phyloP scores from a whole-genome alignment of 257 asterid genomes.

The Eucommia ulmoides region DNA sequence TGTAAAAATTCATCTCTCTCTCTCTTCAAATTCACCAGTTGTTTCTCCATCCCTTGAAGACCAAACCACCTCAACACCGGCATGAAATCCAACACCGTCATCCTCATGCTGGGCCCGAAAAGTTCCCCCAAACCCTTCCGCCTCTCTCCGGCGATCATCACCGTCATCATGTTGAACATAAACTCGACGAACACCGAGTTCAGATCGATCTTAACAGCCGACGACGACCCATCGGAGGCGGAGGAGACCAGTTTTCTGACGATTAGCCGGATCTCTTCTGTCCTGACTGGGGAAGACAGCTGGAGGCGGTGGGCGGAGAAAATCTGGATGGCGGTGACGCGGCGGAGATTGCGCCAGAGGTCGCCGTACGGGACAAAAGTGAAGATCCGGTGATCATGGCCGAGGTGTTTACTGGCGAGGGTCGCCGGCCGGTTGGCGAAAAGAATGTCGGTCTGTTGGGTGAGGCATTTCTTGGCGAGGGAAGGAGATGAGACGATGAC shows the following conservation, averaged over 20 bases:
- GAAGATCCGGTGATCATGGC: not conserved
- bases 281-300: not conserved
- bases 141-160: not conserved
- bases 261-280: not conserved
- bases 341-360: not conserved
- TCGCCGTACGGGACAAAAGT: not conserved
- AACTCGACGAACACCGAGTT: not conserved
- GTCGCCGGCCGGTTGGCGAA: slow-evolving; percentile 1
- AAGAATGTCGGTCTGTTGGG: slow-evolving; percentile 1
- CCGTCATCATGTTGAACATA: not conserved
- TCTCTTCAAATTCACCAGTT: slow-evolving; percentile 8
- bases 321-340: not conserved
- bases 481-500: slow-evolving; percentile 3
- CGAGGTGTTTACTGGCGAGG: not conserved
- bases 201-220: not conserved
- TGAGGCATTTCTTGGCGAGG: not conserved
- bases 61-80: slow-evolving; percentile 18
- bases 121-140: not conserved
- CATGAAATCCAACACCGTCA: not conserved
- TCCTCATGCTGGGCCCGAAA: not conserved
- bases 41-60: slow-evolving; percentile 34
- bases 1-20: slow-evolving; percentile 31
- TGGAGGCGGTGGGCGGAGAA: not conserved
- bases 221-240: not conserved
- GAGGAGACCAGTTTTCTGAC: not conserved